phyloP scores from a whole-genome alignment of 768 basidiomycete genomes.

The Rhodotorula babjevae region DNA sequence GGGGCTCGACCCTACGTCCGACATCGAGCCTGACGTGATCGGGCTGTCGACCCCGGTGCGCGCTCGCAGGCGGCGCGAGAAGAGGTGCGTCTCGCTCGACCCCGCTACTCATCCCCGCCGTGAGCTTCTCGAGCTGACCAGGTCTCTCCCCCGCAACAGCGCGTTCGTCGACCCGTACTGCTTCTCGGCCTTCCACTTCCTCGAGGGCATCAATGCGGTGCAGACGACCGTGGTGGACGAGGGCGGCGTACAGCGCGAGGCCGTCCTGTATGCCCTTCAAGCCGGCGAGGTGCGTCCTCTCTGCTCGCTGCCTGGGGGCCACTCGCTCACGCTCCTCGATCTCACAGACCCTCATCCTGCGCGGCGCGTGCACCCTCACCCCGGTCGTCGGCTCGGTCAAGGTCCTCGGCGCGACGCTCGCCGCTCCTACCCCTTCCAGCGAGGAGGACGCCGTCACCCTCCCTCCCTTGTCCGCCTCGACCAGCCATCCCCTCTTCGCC shows the following conservation, averaged over 20 bases:
- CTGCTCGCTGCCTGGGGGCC: neutral
- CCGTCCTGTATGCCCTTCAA: constrained; percentile 34
- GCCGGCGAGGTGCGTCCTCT: constrained; percentile 24
- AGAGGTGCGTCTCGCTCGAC: neutral
- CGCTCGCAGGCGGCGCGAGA: neutral
- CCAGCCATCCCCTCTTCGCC: constrained; percentile 60
- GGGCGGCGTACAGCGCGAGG: constrained; percentile 44
- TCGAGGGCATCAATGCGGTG: neutral
- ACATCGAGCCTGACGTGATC: neutral
- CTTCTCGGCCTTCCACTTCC: constrained; percentile 14
- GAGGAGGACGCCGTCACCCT: neutral
- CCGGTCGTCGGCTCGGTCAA: constrained; percentile 62
- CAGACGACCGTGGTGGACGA: constrained; percentile 54
- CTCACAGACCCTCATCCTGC: constrained; percentile 59
- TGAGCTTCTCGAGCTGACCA: too few relatives aligned
- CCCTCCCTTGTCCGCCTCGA: neutral
- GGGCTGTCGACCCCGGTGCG: neutral
- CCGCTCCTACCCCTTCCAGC: constrained; percentile 1
- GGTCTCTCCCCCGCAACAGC: neutral
- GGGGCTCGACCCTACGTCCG: neutral
- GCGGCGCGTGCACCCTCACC: constrained; percentile 62
- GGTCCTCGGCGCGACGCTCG: constrained; percentile 55
- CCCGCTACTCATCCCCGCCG: neutral
- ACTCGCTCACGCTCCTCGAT: neutral
- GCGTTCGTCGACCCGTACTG: constrained; percentile 32